Base-by-base conservation (phyloP, 2,329 filamentous ascomycete genomes). In the Parasarocladium wereldwijsianum region DNA sequence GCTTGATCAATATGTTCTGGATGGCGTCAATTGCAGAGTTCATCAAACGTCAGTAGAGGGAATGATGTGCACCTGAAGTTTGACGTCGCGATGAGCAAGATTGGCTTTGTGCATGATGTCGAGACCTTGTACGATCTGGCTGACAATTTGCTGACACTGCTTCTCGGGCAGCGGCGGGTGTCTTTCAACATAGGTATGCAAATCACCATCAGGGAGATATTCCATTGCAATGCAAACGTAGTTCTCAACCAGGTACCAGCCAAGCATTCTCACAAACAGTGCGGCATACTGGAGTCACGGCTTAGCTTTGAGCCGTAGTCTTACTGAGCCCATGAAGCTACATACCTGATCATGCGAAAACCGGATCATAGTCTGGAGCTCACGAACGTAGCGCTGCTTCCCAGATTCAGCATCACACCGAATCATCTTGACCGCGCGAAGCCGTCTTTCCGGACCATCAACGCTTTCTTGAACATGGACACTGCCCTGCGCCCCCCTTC, bases 161-260 rank as follows among this genome's bases (percentile, higher is more conserved):
- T 27, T 22, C 18, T 43, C 40, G 8, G 34, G 13, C 3, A 45
- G 26, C 4, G 26, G 33, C 14, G 27, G 14, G 14, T 16, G 8
- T 1, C 34, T 20, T 13, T 8, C 8, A 8, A 45, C 25, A 23
- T 43, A 36, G 1, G 24, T 29, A 15, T 38, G 28, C n/a, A 46
- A 26, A 15, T 44, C 41, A 0, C 44, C 42, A 5, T 33, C 13
- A 8, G 38, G 36, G 20, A 38, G 27, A 24, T 41, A 43, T 24
- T 45, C 41, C 44, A 44, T 45, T 6, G 40, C 38, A 19, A 46
- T 43, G 26, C 31, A 41, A 4, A 44, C 28, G 5, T 17, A 33
- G 1, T 33, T 23, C 2, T 26, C 13, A 3, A 14, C 20, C 10
- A 35, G 29, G 25, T 41, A 45, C 44, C 43, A 46, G 6, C 42